Percentiles rank a stretch among this genome's conserved stretches.
Evolutionary conservation across 345 rosid species (phyloP).

Genomic region (Salix koriyanagi): DNA sequence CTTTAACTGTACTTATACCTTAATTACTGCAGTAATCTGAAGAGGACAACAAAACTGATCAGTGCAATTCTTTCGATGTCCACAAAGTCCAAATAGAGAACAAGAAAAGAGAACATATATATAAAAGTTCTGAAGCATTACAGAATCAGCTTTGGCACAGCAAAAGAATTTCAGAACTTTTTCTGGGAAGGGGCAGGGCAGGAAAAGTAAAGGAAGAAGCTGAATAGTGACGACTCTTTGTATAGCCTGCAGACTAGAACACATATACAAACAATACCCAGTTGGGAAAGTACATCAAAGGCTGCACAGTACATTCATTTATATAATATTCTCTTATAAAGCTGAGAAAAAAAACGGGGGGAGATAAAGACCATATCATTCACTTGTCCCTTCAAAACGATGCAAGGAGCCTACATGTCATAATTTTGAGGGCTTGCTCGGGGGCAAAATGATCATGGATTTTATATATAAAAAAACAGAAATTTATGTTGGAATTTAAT

Average conservation of each 20-base stretch:
- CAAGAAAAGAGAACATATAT: too few species aligned
- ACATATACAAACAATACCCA: too few species aligned
- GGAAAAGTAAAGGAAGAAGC: too few species aligned
- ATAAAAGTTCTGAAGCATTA: not conserved
- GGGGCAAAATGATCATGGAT: slow-evolving; percentile 16
- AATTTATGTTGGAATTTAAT: too few species aligned
- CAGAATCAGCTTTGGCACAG: slow-evolving; percentile 1
- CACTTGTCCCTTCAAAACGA: slow-evolving; percentile 18
- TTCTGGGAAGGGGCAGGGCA: not conserved
- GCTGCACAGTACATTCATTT: too few species aligned
- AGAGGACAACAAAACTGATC: too few species aligned
- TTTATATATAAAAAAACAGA: too few species aligned
- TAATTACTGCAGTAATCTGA: too few species aligned
- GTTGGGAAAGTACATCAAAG: too few species aligned
- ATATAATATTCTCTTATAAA: not conserved
- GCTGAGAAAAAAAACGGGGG: not conserved
- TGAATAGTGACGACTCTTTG: too few species aligned
- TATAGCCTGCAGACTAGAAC: too few species aligned
- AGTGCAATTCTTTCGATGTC: not conserved
- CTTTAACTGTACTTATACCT: too few species aligned
- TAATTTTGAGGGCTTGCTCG: slow-evolving; percentile 5
- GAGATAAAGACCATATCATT: slow-evolving; percentile 1
- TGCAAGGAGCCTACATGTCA: not conserved
- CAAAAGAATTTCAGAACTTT: slow-evolving; percentile 14
- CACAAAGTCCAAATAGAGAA: not conserved